Conservation (phyloP, 352 stramenopile genomes). For the Phytopythium boreale region DNA sequence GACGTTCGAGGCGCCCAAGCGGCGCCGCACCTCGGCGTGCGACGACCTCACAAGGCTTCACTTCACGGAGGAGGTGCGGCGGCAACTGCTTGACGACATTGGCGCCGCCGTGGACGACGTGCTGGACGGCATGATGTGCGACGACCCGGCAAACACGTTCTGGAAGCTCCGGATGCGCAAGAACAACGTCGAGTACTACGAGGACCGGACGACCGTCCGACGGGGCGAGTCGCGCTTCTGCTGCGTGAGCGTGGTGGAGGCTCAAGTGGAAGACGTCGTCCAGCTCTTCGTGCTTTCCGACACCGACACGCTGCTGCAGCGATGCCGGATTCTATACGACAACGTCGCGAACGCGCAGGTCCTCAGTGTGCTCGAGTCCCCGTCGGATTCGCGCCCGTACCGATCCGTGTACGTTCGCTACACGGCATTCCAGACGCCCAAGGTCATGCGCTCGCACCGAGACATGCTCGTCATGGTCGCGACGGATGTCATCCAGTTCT, state of each 20-base stretch:
- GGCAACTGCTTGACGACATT: slow-evolving; percentile 26
- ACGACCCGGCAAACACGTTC: slow-evolving; percentile 19
- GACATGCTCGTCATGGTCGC: slow-evolving; percentile 40
- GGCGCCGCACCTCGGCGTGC: slow-evolving; percentile 5
- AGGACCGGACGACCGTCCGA: slow-evolving; percentile 26
- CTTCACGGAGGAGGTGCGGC: slow-evolving; percentile 17
- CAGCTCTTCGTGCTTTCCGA: slow-evolving; percentile 33
- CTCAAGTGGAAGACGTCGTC: slow-evolving; percentile 34
- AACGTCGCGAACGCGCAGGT: slow-evolving; percentile 36
- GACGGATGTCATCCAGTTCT: slow-evolving; percentile 30
- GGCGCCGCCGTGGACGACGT: slow-evolving; percentile 28
- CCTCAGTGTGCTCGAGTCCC: slow-evolving; percentile 29
- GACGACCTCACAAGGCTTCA: slow-evolving; percentile 3
- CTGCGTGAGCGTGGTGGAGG: slow-evolving; percentile 25
- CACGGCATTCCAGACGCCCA: slow-evolving; percentile 32
- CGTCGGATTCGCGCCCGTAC: slow-evolving; percentile 24
- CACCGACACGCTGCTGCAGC: slow-evolving; percentile 26
- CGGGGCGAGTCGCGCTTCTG: slow-evolving; percentile 36
- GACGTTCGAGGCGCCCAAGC: background rate
- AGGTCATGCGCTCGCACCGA: slow-evolving; percentile 28
- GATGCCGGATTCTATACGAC: slow-evolving; percentile 38
- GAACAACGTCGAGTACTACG: slow-evolving; percentile 34
- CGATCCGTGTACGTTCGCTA: slow-evolving; percentile 40
- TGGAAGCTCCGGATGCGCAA: slow-evolving; percentile 32
- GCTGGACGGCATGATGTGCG: slow-evolving; percentile 33